Evolutionary conservation across 2,329 filamentous ascomycete species (phyloP), one percentile per base, ranked within the genome.

Genomic region (Diaporthe sp.): DNA sequence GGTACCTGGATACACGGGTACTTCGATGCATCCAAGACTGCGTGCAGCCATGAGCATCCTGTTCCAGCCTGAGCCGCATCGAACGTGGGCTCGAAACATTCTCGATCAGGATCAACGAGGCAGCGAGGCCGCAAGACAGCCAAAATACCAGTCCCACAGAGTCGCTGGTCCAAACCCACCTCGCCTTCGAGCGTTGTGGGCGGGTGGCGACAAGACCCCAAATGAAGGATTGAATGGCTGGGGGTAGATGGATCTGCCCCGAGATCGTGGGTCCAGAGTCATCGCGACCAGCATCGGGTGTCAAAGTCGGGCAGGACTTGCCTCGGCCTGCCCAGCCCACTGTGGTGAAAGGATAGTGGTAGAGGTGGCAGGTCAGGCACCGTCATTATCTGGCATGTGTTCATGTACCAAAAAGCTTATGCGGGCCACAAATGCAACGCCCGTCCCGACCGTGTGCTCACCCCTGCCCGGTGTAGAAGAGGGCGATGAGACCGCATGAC

Each of bases 241-340:
- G 42, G 42, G 15, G 28, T 65, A 9, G 22, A 37, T 25, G 46
- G 65, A 39, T 68, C 65, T 68, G 46, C 65, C 65, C 34, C 49
- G n/a, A 69, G 65, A 55, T 69, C 65, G 65, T 69, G 65, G 65
- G 65, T 69, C 65, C 34, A 55, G 5, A 55, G 65, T 42, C 65
- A 39, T 9, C n/a, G 6, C 65, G 15, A 69, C 34, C 49, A 69
- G 31, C 49, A 69, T 69, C 65, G 31, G 46, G n/a, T 31, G n/a
- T 15, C 65, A 12, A 28, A 10, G 13, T 13, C 15, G 31, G 31
- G 13, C 44, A 15, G 55, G 15, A 39, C 9, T 39, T 19, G 42
- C 65, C 65, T 69, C 65, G 65, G 65, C 65, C 65, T 69, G 31
- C 6, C 34, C 34, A 57, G 53, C 46, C 65, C 34, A 42, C 28